Base-by-base conservation (phyloP, 495 filamentous ascomycete genomes). In the Penicillium malachiteum region DNA sequence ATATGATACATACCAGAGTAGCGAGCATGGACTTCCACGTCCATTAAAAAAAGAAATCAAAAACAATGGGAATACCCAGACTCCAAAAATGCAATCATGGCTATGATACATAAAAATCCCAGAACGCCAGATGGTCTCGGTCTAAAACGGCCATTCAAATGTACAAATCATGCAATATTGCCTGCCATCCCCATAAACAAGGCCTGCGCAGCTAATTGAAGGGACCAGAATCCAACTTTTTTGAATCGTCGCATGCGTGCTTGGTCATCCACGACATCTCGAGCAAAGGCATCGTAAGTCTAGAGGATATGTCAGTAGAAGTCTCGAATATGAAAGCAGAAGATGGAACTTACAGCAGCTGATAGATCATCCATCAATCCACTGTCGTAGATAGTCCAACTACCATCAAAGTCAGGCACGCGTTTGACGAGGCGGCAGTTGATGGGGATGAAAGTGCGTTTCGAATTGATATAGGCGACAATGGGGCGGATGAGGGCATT, bases 401-500 rank as follows among this genome's bases (percentile, higher is more conserved):
- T 88, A 14, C 94, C 94, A 68, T 98, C 91, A 63, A 97, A 98
- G 69, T 98, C 94, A 51, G 80, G 78, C 9, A 82, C 80, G 3
- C 81, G 83, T 73, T 98, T 98, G 56, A 96, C 88, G 50, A 98
- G 88, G 49, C 93, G 89, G 73, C 94, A 97, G 55, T 87, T 88
- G 64, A 98, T 87, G 9, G 94, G 95, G 45, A 98, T 97, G 66
- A 96, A 97, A 0, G 91, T 92, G 63, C 84, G 86, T 66, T 88
- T 84, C 32, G 90, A 90, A 70, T 98, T 98, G 72, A 98, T 97
- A 65, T 97, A 98, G 1, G 94, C 95, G n/a, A 98, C 94, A 52
- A 98, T 98, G 13, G 94, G 94, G 26, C 94, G 84, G 39, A 97
- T 87, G 7, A 98, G 83, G 3, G 94, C 94, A 64, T 92, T 92